Evolutionary conservation across 257 asterid genomes (phyloP), one percentile per base, ranked within the genome.

Genomic region (Buddleja alternifolia): DNA sequence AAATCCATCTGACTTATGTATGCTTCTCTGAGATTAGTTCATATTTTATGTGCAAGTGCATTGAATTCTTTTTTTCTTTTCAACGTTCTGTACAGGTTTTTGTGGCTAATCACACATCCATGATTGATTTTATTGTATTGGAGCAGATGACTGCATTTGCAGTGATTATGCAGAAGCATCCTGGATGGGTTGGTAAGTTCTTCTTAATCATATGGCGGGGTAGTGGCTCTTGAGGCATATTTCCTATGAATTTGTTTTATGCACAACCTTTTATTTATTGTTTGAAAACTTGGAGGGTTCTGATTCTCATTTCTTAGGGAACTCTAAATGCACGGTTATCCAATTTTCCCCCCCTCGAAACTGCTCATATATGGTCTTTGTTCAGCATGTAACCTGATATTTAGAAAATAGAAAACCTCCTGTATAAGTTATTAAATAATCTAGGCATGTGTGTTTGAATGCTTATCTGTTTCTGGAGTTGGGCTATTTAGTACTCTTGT

Each of bases 111-210:
- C 99, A 94, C 84, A 94, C 99, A 10, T 94, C 99, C 67, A 94
- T 94, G 99, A 94, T 94, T 78, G 99, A 94, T 77, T 94, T 94
- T 86, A 81, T 94, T 53, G 80, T 91, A 68, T 84, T 94, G 75
- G 99, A 94, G 73, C 99, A 94, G 86, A 91, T 94, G 99, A 91
- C 97, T 69, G 96, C 99, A 76, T 94, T 94, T 80, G 99, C 98
- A 63, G 99, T 91, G 73, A 94, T 94, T 57, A 94, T 94, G 99
- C 99, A 94, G 86, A 94, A 94, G 84, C 99, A 94, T 91, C 99
- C 99, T 55, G 99, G 99, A 23, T 94, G 99, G 99, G 99, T 94
- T 46, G 99, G 99, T 94, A 78, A 79, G 99, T 74, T 39, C 73
- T 53, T 76, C 58, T 60, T 46, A 58, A 15, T 29, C 61, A 10